Percentiles rank a stretch among this genome's conserved stretches.
These are phyloP conservation scores for Sphagnum tenellum DNA, from an alignment of 225 moss, liverwort and hornwort species.

Conservation along the genomic window DNA sequence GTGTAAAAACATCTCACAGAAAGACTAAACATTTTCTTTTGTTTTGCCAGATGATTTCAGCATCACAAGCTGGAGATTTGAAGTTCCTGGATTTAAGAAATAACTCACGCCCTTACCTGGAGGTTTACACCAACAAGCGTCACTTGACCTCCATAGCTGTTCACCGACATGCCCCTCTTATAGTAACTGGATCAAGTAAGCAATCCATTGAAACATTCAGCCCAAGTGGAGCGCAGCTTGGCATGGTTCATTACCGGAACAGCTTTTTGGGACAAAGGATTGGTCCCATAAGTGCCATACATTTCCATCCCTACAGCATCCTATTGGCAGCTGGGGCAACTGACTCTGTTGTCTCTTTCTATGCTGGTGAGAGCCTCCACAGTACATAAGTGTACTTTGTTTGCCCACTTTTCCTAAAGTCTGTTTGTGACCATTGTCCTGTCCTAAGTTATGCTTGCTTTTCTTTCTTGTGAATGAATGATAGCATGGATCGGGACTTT, in stretches of 20 bases:
- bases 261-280: constrained; percentile 54
- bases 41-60: constrained; percentile 30
- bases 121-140: constrained; percentile 40
- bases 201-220: constrained; percentile 41
- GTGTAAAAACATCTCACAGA: neutral
- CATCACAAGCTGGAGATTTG: constrained; percentile 39
- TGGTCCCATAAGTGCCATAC: constrained; percentile 48
- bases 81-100: constrained; percentile 48
- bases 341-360: constrained; percentile 49
- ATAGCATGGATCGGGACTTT: too few relatives aligned
- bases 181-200: constrained; percentile 46
- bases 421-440: too few relatives aligned
- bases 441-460: too few relatives aligned
- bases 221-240: constrained; percentile 34
- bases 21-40: neutral
- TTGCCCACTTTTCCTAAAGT: too few relatives aligned
- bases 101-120: constrained; percentile 18
- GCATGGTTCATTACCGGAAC: constrained; percentile 49
- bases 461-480: too few relatives aligned
- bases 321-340: constrained; percentile 49
- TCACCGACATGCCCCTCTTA: constrained; percentile 48
- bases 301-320: constrained; percentile 46
- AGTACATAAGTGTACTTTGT: constrained; percentile 12
- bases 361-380: constrained; percentile 36
- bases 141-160: constrained; percentile 35